phyloP scores from a whole-genome alignment of 1,284 basidiomycete species.

The Rhodotorula mucilaginosa region DNA sequence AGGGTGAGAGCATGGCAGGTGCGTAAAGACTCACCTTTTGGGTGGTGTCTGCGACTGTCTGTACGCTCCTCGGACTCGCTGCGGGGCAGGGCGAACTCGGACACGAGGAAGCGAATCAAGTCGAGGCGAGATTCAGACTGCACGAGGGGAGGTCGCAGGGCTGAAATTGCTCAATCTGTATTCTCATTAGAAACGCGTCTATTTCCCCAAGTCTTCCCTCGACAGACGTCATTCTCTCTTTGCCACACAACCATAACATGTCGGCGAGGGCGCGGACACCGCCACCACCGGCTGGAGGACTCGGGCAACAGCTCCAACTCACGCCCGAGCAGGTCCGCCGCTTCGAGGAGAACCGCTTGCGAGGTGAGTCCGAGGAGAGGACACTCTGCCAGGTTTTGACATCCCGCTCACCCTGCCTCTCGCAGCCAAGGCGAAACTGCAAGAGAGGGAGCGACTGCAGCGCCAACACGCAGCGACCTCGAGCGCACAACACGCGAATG shows the following conservation, averaged over 20 bases:
- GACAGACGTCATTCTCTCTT: too few species aligned
- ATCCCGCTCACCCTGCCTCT: neutral
- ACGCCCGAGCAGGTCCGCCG: conserved; percentile 25
- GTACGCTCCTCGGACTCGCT: neutral
- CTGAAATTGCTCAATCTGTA: too few species aligned
- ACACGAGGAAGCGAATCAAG: neutral
- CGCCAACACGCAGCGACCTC: neutral
- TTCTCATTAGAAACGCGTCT: too few species aligned
- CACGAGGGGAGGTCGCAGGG: too few species aligned
- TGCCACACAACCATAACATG: neutral
- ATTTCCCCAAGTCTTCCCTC: too few species aligned
- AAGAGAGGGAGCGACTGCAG: conserved; percentile 54
- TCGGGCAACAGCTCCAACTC: conserved; percentile 1
- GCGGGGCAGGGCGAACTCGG: too few species aligned
- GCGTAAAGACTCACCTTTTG: too few species aligned
- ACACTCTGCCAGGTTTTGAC: neutral
- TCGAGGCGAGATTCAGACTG: too few species aligned
- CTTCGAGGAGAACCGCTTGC: conserved; percentile 28
- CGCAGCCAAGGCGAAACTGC: conserved; percentile 54
- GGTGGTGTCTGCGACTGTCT: neutral
- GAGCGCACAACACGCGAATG: conserved; percentile 48
- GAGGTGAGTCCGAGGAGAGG: conserved; percentile 9
- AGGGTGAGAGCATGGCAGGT: too few species aligned
- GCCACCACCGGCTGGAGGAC: neutral
- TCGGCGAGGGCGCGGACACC: conserved; percentile 4